A percentile compares a stretch with the other conserved stretches of the same genome.
phyloP scores from a whole-genome alignment of 1,284 basidiomycete species.

The Sutorius eximius region DNA sequence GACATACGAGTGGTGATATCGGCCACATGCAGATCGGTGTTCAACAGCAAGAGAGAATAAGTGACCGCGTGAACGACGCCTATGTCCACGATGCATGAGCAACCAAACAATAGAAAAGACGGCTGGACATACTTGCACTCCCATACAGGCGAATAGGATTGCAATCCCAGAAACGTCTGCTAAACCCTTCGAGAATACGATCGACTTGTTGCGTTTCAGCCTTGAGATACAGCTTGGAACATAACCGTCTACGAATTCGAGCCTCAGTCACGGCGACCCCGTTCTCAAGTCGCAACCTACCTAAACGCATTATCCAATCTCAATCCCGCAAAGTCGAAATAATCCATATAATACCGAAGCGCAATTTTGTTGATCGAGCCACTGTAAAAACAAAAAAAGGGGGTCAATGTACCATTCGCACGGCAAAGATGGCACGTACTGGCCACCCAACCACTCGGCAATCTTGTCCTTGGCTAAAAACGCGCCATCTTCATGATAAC shows the following conservation, averaged over 20 bases:
- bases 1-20: conserved; percentile 91
- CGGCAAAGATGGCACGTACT: conserved; percentile 51
- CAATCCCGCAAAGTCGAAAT: conserved; percentile 85
- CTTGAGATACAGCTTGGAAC: conserved; percentile 89
- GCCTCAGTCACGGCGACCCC: conserved; percentile 13
- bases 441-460: conserved; percentile 92
- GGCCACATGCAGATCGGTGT: conserved; percentile 96
- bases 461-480: conserved; percentile 88
- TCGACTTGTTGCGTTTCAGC: conserved; percentile 98
- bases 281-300: conserved; percentile 40
- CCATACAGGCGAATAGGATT: conserved; percentile 83
- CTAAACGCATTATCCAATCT: conserved; percentile 90
- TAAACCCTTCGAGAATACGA: conserved; percentile 91
- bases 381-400: conserved; percentile 41
- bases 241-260: conserved; percentile 62
- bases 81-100: conserved; percentile 28
- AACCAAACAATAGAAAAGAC: conserved; percentile 8
- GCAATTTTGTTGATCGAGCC: conserved; percentile 74
- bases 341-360: conserved; percentile 79
- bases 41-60: conserved; percentile 91
- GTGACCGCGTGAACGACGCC: conserved; percentile 92
- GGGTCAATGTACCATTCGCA: conserved; percentile 9
- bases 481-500: conserved; percentile 85
- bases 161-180: conserved; percentile 86
- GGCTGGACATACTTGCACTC: conserved; percentile 64